Evolutionary conservation across 225 moss, liverwort and hornwort genomes (phyloP).

Genomic region (Marchantia paleacea): DNA sequence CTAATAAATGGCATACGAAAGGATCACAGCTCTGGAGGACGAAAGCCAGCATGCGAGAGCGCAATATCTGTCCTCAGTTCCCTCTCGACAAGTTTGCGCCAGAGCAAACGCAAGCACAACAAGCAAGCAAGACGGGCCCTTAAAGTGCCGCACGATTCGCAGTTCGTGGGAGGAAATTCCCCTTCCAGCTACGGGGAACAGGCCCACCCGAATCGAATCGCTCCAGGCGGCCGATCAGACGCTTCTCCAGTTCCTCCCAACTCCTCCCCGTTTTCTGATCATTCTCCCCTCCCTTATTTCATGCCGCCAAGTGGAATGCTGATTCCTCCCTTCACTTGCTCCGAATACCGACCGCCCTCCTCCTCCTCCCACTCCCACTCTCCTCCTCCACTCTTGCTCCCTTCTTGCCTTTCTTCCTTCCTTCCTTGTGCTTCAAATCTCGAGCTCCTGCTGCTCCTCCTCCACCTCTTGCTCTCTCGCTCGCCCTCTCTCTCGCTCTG

Average conservation of each 20-base stretch:
- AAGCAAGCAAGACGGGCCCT: neutral
- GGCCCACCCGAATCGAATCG: constrained; percentile 8
- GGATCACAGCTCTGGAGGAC: neutral
- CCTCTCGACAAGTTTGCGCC: neutral
- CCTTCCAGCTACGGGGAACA: constrained; percentile 14
- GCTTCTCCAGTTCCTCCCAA: neutral
- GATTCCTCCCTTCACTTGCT: neutral
- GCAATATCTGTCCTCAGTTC: neutral
- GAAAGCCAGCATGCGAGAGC: neutral
- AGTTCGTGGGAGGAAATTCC: neutral
- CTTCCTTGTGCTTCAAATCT: neutral
- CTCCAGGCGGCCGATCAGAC: constrained; percentile 7
- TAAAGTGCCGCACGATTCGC: constrained; percentile 13
- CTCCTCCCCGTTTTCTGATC: neutral
- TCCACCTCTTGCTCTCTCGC: neutral
- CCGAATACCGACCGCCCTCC: neutral
- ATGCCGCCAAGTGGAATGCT: constrained; percentile 13
- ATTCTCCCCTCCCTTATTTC: neutral
- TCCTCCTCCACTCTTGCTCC: neutral
- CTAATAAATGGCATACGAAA: neutral
- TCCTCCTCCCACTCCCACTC: neutral
- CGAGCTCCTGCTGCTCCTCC: neutral
- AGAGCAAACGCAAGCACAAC: constrained; percentile 1
- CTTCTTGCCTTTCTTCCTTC: neutral
- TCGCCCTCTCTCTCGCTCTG: neutral